Conservation (phyloP, 163 green algal species). For the Botryococcus braunii region DNA sequence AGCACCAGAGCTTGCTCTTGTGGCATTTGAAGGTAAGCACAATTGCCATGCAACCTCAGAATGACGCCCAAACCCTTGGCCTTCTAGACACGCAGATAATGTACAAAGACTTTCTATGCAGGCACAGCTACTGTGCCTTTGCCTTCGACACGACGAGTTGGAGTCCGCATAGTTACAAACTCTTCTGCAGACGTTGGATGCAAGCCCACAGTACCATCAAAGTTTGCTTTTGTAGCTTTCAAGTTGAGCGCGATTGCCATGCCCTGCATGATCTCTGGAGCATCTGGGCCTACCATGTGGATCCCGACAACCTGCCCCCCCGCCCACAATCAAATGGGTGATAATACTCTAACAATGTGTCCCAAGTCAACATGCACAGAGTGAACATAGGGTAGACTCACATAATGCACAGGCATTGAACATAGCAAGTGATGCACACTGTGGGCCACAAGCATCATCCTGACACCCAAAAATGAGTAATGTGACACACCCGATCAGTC, state of each 20-base stretch:
- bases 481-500: slow-evolving; percentile 28
- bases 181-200: slow-evolving; percentile 87
- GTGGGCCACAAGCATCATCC: not conserved
- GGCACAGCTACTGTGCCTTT: slow-evolving; percentile 1
- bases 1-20: too few relatives aligned
- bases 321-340: too few relatives aligned
- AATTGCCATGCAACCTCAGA: too few relatives aligned
- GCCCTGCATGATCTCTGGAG: slow-evolving; percentile 89
- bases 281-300: slow-evolving; percentile 87
- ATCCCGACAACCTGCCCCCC: slow-evolving; percentile 72
- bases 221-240: slow-evolving; percentile 74
- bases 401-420: too few relatives aligned
- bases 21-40: too few relatives aligned
- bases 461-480: too few relatives aligned
- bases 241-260: slow-evolving; percentile 84
- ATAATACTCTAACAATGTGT: too few relatives aligned
- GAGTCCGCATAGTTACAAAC: slow-evolving; percentile 82
- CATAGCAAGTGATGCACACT: not conserved
- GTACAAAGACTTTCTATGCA: too few relatives aligned
- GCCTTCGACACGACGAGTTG: slow-evolving; percentile 28
- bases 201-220: slow-evolving; percentile 85
- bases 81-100: too few relatives aligned
- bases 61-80: too few relatives aligned
- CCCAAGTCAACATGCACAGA: too few relatives aligned
- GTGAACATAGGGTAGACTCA: too few relatives aligned